Evolutionary conservation across 164 flowering plant species (phyloP).

Genomic region (Magnolia officinalis): DNA sequence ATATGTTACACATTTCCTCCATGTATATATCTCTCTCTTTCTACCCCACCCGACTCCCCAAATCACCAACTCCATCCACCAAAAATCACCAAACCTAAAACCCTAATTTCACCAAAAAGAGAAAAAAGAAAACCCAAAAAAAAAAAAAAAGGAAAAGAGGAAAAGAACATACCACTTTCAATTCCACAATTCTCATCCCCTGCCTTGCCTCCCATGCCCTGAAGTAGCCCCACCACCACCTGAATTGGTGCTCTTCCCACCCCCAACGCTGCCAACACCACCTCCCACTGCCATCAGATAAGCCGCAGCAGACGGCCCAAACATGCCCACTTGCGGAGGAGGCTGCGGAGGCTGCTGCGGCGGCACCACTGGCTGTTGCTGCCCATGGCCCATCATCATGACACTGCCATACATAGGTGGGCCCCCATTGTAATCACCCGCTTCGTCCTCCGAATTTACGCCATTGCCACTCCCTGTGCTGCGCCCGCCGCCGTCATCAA

Average conservation of each 20-base stretch:
- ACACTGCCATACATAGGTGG: constrained; percentile 15
- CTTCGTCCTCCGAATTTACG: constrained; percentile 14
- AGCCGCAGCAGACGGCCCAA: background rate
- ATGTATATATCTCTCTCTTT: background rate
- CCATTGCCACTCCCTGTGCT: constrained; percentile 10
- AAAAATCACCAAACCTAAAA: constrained; percentile 3
- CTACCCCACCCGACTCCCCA: constrained; percentile 1
- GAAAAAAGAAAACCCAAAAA: background rate
- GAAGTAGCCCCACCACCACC: constrained; percentile 9
- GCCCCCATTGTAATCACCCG: constrained; percentile 15
- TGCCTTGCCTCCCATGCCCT: constrained; percentile 12
- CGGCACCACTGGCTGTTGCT: background rate
- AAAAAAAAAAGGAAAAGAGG: background rate
- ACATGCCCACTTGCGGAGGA: background rate
- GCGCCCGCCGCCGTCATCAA: constrained; percentile 8
- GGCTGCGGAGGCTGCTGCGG: background rate
- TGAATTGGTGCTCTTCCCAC: constrained; percentile 5
- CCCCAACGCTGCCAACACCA: background rate
- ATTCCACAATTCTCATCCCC: constrained; percentile 7
- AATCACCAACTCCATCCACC: background rate
- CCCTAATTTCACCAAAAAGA: background rate
- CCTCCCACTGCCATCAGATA: background rate
- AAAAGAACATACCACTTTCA: background rate
- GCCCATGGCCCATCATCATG: constrained; percentile 36
- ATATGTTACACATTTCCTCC: constrained; percentile 11